phyloP scores from a whole-genome alignment of 306 rosid species.

The Trifolium pratense region DNA sequence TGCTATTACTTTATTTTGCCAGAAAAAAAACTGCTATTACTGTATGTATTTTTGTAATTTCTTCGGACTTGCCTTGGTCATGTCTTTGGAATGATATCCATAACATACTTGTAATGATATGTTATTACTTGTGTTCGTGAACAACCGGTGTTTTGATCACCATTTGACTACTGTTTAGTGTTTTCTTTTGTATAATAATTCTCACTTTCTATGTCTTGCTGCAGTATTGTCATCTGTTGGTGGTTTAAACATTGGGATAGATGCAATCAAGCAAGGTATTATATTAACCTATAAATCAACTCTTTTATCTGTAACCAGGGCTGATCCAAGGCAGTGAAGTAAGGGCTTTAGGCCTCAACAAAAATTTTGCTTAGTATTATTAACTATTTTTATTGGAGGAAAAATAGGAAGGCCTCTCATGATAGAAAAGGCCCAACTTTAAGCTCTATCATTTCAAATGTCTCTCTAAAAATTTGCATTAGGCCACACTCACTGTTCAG shows the following conservation, averaged over 20 bases:
- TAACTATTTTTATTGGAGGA: neutral
- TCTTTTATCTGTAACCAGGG: slow-evolving; percentile 24
- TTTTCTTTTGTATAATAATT: slow-evolving; percentile 35
- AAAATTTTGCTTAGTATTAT: neutral
- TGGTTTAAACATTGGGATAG: slow-evolving; percentile 84
- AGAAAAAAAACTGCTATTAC: neutral
- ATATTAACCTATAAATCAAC: slow-evolving; percentile 26
- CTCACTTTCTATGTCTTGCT: slow-evolving; percentile 44
- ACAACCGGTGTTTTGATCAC: slow-evolving; percentile 23
- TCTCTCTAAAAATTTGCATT: neutral
- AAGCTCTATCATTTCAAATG: neutral
- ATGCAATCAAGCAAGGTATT: slow-evolving; percentile 76
- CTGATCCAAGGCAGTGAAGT: neutral
- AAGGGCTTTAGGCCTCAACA: neutral
- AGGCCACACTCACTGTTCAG: neutral
- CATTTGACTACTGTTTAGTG: slow-evolving; percentile 1
- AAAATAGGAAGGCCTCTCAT: neutral
- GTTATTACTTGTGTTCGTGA: slow-evolving; percentile 30
- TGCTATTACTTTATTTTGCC: slow-evolving; percentile 19
- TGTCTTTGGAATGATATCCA: slow-evolving; percentile 29
- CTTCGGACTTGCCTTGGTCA: slow-evolving; percentile 34
- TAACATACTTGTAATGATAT: slow-evolving; percentile 17
- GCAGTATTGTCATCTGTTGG: slow-evolving; percentile 93
- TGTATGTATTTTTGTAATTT: slow-evolving; percentile 2
- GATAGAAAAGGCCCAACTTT: neutral